These are phyloP conservation scores for Penstemon eatonii DNA, from an alignment of 257 asterid species.

Conservation along the genomic window DNA sequence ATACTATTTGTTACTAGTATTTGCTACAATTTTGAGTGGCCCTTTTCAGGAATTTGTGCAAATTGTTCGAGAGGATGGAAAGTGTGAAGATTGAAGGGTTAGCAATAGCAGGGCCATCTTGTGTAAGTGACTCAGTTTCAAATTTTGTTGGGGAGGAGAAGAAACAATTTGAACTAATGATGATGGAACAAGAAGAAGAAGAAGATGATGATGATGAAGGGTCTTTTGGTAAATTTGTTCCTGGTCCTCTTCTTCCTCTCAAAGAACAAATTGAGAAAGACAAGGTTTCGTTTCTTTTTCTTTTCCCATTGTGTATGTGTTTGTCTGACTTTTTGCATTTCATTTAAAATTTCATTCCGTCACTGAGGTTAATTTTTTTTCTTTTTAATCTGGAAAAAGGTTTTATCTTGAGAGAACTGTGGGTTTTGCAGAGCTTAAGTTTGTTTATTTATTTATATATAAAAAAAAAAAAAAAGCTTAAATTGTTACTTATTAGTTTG, in stretches of 20 bases:
- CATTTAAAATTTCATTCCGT: neutral
- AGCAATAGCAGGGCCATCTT: conserved; percentile 50
- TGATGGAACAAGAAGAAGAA: conserved; percentile 32
- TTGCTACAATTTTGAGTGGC: no score
- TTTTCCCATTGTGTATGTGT: neutral
- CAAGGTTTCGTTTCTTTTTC: conserved; percentile 42
- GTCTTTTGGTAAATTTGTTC: conserved; percentile 47
- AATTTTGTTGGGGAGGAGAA: conserved; percentile 25
- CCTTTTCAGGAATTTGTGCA: no score
- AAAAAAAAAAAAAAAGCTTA: neutral
- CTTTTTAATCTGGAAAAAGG: neutral
- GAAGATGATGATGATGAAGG: conserved; percentile 31
- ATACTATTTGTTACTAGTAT: no score
- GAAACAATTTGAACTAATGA: conserved; percentile 26
- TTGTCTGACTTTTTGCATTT: neutral
- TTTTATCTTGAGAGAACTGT: neutral
- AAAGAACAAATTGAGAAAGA: conserved; percentile 77
- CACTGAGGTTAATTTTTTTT: neutral
- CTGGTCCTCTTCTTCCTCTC: conserved; percentile 82
- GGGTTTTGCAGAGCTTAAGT: neutral
- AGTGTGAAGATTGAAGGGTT: conserved; percentile 36
- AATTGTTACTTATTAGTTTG: no score
- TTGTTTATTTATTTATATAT: neutral
- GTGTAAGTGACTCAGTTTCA: conserved; percentile 24
- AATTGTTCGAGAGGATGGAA: conserved; percentile 30